Base-by-base conservation (phyloP, 805 yeast genomes). In the Cyberlindnera maritima region DNA sequence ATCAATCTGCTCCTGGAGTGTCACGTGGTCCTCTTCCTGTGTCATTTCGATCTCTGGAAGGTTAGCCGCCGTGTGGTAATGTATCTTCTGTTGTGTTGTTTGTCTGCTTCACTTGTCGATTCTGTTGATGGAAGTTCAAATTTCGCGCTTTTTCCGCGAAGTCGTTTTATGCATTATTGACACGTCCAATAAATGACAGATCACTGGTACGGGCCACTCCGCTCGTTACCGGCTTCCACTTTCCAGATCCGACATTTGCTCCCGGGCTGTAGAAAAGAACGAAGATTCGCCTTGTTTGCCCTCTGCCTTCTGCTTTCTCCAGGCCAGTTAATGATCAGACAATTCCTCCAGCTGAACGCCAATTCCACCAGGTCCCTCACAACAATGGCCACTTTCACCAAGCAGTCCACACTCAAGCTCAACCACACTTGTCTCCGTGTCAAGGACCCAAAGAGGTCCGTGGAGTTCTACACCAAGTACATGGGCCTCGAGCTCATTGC, bases 371-470 rank as follows among this genome's bases (percentile, higher is more conserved):
- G 36, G 28, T 28, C 37, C 19, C 14, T 36, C 13, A 26, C 34
- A 19, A 28, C 44, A 35, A 29, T 23, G 40, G 23, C 39, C 36
- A 36, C 47, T 5, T 45, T 39, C 39, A 49, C 49, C 29, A 49
- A 44, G 43, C 41, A 45, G 23, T 33, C 52, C 33, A 13, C 72
- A 1, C 46, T 69, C 21, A 65, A 60, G 33, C 46, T 76, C 34
- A 88, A 87, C 70, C 89, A 83, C 62, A 81, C 90, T 7, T 80
- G 90, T 69, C 67, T 92, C 45, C 81, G 97, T 53, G 80, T 92
- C 57, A 83, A 88, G 59, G 89, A 92, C 62, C 92, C 97, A 29
- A 74, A 79, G 60, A 76, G 70, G 17, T 80, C 95, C 14, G 68
- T 88, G 36, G 76, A 77, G 6, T 92, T 88, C 71, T 92, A 94